phyloP scores from a whole-genome alignment of 805 yeast species.

The Yarrowia osloensis region DNA sequence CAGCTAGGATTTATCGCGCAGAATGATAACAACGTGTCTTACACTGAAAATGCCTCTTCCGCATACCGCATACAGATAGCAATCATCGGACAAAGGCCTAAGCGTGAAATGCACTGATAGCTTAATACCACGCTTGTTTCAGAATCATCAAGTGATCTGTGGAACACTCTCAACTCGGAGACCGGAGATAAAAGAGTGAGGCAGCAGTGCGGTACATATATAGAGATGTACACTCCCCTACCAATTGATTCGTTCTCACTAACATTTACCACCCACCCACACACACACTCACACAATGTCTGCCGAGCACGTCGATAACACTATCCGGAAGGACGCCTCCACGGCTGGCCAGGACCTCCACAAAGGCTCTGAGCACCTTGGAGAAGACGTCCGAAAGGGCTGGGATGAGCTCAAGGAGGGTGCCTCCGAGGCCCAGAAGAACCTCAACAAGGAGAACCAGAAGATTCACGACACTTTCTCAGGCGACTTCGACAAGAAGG shows the following conservation, averaged over 20 bases:
- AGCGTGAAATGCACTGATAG: neutral
- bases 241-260: neutral
- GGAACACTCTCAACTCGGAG: neutral
- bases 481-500: conserved; percentile 20
- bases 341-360: neutral
- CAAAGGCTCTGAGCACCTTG: neutral
- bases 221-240: neutral
- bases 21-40: conserved; percentile 1
- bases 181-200: neutral
- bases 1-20: neutral
- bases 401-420: conserved; percentile 4
- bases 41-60: neutral
- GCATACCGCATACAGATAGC: conserved; percentile 15
- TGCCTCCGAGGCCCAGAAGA: neutral
- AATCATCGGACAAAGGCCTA: neutral
- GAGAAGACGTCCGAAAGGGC: neutral
- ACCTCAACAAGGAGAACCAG: conserved; percentile 11
- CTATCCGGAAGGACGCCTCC: neutral
- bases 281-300: conserved; percentile 1
- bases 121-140: conserved; percentile 8
- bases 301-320: conserved; percentile 3
- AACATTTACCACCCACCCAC: neutral
- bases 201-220: neutral
- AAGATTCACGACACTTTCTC: conserved; percentile 12
- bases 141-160: conserved; percentile 16